Base-by-base conservation (phyloP, 345 rosid genomes). In the Firmiana major region DNA sequence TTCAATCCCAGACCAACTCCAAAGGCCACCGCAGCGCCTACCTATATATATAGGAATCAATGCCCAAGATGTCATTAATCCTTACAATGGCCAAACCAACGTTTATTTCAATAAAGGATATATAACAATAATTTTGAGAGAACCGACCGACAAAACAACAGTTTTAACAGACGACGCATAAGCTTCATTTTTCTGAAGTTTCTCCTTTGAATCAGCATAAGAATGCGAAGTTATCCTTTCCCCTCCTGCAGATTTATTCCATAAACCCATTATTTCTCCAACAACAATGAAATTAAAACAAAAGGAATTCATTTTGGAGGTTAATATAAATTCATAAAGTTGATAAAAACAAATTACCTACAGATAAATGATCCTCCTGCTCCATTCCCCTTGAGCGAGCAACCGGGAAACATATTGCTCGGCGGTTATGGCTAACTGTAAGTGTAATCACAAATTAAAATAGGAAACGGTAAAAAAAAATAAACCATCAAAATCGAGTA, bases 81-180 rank as follows among this genome's bases (percentile, higher is more conserved):
- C 53, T 77, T 42, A 69, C 17, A 78, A 70, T 49, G 36, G 71
- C 49, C 19, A 40, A 2, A 77, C 19, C 34, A 76, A 45, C 15
- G 63, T 13, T 77, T 43, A 9, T 19, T 57, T 57, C 59, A 78
- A 65, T 36, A 79, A 15, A 13, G 53, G 15, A 19, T 40, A 49
- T 70, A 78, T 12, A 48, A 68, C 40, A 51, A 49, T 53, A 73
- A 71, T 57, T 63, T 40, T 22, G 58, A 57, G 7, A 68, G 64
- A 65, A 88, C 97, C 85, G 79, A 93, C 99, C 75, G 97, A 93
- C 46, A 88, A 84, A 78, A 91, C 97, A 85, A 92, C 97, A 43
- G 97, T 90, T 83, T 79, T 88, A 76, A 90, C 45, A 34, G 99
- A 89, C 1, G 96, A 88, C 58, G 73, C 75, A 81, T 72, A 81